Percentiles rank a stretch among this genome's conserved stretches.
Conservation (phyloP, 1,139 yeast species). For the Debaryomyces robertsiae region DNA sequence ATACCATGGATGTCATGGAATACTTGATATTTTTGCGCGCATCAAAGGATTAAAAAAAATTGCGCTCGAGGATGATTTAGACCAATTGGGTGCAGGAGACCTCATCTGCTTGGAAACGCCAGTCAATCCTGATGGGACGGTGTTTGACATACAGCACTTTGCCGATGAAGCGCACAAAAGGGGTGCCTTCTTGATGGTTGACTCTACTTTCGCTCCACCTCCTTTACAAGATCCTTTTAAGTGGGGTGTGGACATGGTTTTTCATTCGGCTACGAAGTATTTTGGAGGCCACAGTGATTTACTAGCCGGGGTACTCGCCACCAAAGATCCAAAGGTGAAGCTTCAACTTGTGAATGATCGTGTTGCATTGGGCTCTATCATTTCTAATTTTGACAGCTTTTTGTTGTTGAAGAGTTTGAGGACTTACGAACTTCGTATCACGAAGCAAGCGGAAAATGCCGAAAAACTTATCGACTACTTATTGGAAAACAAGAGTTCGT, state of each 20-base stretch:
- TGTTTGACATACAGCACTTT: constrained; percentile 61
- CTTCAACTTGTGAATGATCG: constrained; percentile 60
- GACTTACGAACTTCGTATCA: constrained; percentile 72
- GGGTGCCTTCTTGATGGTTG: constrained; percentile 72
- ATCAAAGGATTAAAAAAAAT: constrained; percentile 59
- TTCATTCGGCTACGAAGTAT: constrained; percentile 91
- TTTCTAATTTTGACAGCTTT: constrained; percentile 76
- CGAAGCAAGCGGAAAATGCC: constrained; percentile 66
- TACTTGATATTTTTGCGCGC: constrained; percentile 63
- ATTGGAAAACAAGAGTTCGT: constrained; percentile 45
- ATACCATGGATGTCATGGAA: constrained; percentile 82
- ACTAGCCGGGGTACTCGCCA: constrained; percentile 75
- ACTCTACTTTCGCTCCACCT: constrained; percentile 93
- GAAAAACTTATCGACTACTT: constrained; percentile 63
- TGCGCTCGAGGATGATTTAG: constrained; percentile 51
- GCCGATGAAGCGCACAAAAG: constrained; percentile 68
- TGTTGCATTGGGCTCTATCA: constrained; percentile 70
- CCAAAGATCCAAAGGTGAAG: constrained; percentile 53
- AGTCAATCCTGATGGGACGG: constrained; percentile 78
- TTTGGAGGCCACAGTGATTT: constrained; percentile 95
- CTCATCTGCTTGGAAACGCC: constrained; percentile 86
- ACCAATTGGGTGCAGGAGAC: constrained; percentile 64
- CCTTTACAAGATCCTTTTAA: constrained; percentile 78
- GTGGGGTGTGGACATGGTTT: constrained; percentile 72
- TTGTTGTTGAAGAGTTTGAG: constrained; percentile 76